phyloP scores from a whole-genome alignment of 1,284 basidiomycete species.

The Omphalotus olearius region DNA sequence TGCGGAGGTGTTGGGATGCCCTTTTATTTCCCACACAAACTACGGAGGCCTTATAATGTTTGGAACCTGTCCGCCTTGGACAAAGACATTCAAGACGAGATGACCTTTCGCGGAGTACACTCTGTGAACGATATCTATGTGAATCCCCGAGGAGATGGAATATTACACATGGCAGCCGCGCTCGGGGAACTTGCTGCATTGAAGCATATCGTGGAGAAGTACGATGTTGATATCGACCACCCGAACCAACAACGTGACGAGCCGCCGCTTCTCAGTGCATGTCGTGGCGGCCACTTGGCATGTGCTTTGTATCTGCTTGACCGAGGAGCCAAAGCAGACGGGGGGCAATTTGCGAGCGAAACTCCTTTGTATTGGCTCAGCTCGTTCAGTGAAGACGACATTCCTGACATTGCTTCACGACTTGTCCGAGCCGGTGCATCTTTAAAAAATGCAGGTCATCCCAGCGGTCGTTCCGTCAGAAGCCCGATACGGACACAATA shows the following conservation, averaged over 20 bases:
- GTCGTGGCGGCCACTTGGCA: constrained; percentile 6
- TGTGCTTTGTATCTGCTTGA: constrained; percentile 10
- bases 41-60: not conserved
- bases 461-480: not conserved
- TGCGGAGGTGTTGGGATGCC: constrained; percentile 8
- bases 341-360: not conserved
- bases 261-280: constrained; percentile 9
- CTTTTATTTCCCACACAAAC: not conserved
- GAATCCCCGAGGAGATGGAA: constrained; percentile 9
- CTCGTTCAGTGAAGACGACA: constrained; percentile 6
- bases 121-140: constrained; percentile 11
- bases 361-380: constrained; percentile 9
- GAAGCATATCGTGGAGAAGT: constrained; percentile 8
- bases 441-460: not conserved
- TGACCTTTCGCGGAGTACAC: not conserved
- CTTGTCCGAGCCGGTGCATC: constrained; percentile 5
- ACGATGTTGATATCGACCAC: constrained; percentile 6
- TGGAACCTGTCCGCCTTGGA: not conserved
- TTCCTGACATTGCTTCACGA: constrained; percentile 4
- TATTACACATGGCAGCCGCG: constrained; percentile 10
- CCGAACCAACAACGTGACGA: constrained; percentile 1
- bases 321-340: constrained; percentile 6
- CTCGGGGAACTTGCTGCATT: constrained; percentile 1
- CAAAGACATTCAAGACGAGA: constrained; percentile 4
- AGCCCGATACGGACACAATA: not conserved